phyloP scores from a whole-genome alignment of 208 protist species.

The Acanthamoeba lugdunensis region DNA sequence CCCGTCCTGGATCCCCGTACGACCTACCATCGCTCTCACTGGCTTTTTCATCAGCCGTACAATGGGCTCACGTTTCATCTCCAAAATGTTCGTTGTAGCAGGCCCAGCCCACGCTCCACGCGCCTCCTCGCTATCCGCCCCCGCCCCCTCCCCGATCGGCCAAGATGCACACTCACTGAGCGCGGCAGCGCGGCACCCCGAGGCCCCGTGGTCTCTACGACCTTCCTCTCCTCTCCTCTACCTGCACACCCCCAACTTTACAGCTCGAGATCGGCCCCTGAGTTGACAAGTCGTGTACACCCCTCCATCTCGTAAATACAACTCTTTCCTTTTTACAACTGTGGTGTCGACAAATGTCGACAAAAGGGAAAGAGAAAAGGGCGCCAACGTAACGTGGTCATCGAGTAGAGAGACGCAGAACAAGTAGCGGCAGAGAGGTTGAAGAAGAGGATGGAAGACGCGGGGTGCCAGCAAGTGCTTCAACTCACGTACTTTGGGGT shows the following conservation, averaged over 20 bases:
- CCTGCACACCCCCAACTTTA: background rate
- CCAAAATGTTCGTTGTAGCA: background rate
- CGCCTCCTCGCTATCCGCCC: background rate
- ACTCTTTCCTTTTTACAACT: background rate
- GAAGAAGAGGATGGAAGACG: background rate
- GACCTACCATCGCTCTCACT: background rate
- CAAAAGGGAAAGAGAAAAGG: no score
- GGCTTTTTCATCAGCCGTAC: background rate
- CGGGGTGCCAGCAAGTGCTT: background rate
- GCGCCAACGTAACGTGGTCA: no score
- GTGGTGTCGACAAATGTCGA: no score
- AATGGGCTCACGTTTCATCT: background rate
- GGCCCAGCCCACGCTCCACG: background rate
- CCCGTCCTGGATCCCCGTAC: conserved; percentile 38
- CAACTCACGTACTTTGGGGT: conserved; percentile 52
- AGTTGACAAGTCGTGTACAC: background rate
- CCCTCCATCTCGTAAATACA: background rate
- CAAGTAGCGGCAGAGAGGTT: background rate
- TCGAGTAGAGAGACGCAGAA: background rate
- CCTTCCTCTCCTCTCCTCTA: background rate
- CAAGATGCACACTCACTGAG: background rate
- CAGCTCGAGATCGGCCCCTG: background rate
- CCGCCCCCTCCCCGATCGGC: background rate
- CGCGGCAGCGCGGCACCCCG: background rate
- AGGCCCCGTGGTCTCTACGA: background rate